Evolutionary conservation across 352 stramenopile species (phyloP).

Genomic region (Blastocystis sp.): DNA sequence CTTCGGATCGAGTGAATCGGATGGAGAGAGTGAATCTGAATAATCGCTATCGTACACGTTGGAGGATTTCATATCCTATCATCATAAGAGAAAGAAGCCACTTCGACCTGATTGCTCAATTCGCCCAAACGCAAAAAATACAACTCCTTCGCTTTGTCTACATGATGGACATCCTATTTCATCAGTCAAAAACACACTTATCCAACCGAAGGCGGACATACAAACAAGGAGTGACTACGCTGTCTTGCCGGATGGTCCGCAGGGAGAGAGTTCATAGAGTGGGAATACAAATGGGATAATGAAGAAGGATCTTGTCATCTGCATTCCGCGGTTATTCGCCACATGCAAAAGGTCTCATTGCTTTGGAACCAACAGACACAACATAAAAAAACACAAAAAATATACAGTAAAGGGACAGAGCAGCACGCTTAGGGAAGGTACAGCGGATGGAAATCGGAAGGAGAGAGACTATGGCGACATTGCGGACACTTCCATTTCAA

Average conservation of each 20-base stretch:
- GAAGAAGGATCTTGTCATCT: not conserved
- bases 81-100: too few relatives aligned
- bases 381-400: not conserved
- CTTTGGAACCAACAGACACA: not conserved
- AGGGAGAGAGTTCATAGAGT: not conserved
- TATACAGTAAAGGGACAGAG: not conserved
- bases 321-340: not conserved
- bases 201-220: not conserved
- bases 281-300: not conserved
- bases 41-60: too few relatives aligned
- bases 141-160: conserved; percentile 33
- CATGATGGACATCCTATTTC: not conserved
- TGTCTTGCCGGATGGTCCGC: not conserved
- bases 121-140: conserved; percentile 1
- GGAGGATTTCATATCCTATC: too few relatives aligned
- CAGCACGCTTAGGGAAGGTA: not conserved
- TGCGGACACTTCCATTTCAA: conserved; percentile 42
- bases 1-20: too few relatives aligned
- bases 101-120: too few relatives aligned
- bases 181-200: not conserved
- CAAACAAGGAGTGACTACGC: not conserved
- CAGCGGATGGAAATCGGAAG: conserved; percentile 10
- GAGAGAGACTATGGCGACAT: not conserved
- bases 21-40: too few relatives aligned
- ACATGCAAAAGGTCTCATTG: not conserved